These are phyloP conservation scores for Kazachstania africana DNA, from an alignment of 805 yeast species.

Conservation along the genomic window DNA sequence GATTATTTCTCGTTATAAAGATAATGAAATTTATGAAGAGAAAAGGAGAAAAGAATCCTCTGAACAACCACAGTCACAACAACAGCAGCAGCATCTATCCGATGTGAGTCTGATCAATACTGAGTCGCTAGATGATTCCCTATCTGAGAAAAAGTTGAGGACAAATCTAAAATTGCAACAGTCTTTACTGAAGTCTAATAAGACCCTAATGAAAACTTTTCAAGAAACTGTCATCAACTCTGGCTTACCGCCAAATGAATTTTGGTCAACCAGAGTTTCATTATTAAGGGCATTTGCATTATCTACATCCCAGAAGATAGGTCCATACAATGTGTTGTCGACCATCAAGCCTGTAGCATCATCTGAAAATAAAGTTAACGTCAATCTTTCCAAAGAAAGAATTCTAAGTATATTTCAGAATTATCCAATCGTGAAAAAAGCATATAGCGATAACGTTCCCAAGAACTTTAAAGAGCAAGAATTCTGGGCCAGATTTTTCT, in stretches of 20 bases:
- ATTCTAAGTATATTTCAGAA: slow-evolving; percentile 85
- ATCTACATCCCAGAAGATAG: slow-evolving; percentile 71
- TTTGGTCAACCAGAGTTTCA: slow-evolving; percentile 78
- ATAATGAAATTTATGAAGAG: slow-evolving; percentile 35
- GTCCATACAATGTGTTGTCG: slow-evolving; percentile 87
- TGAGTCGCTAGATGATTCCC: slow-evolving; percentile 31
- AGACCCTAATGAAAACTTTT: slow-evolving; percentile 58
- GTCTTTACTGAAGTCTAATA: slow-evolving; percentile 56
- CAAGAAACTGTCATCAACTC: slow-evolving; percentile 77
- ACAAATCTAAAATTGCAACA: slow-evolving; percentile 72
- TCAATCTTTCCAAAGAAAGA: slow-evolving; percentile 81
- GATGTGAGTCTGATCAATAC: slow-evolving; percentile 26
- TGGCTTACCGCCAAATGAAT: slow-evolving; percentile 67
- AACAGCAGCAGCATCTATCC: slow-evolving; percentile 15
- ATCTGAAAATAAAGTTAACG: slow-evolving; percentile 86
- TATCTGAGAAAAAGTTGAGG: slow-evolving; percentile 49
- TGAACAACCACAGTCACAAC: slow-evolving; percentile 2
- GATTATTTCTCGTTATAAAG: slow-evolving; percentile 53
- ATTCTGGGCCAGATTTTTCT: slow-evolving; percentile 93
- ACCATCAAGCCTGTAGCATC: slow-evolving; percentile 92
- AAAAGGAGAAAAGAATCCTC: slow-evolving; percentile 16
- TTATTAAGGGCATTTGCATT: slow-evolving; percentile 77
- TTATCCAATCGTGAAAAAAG: slow-evolving; percentile 81
- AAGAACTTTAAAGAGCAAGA: slow-evolving; percentile 71
- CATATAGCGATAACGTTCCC: slow-evolving; percentile 87